Base-by-base conservation (phyloP, 495 filamentous ascomycete species). In the Cetradonia linearis region DNA sequence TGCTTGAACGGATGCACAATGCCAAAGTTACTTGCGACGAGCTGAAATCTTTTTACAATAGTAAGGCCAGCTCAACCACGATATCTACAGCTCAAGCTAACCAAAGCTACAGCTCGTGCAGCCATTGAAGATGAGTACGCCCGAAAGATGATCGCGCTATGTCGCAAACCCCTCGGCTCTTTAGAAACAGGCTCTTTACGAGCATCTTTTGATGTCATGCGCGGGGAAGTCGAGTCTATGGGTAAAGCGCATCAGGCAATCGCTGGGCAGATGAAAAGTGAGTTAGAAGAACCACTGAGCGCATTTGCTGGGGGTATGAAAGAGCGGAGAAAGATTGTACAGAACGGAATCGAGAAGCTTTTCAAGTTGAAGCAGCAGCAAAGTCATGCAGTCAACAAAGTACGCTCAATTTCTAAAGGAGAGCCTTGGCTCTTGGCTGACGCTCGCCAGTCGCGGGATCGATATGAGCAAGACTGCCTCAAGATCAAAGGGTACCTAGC, bases 401-500 rank as follows among this genome's bases (percentile, higher is more conserved):
- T 89, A 59, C 59, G 72, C 62, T 40, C 23, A 14, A 63, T 10
- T 25, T 2, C 9, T 13, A 44, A 27, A n/a, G 30, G 7, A 34
- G 3, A 5, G 2, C 25, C 11, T 28, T 31, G 11, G 8, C 8
- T 13, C 16, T 23, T 36, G n/a, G 49, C 73, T 78, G 54, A 78
- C 56, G 16, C 25, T 47, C 37, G 13, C 13, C 63, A 92, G 89
- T 86, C 91, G 28, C 81, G 93, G 30, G 94, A 99, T 75, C 82
- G 85, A 31, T 99, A 90, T 65, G 94, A 99, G 70, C 91, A 97
- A 71, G 94, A 99, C 59, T 96, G 91, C 67, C 77, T 99, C 20
- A 92, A 93, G 68, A 97, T 99, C 67, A 99, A 99, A 69, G 93
- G 94, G 23, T 99, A 97, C 67, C 81, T 97, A 20, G 94, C 94